Conservation (phyloP, 345 rosid genomes). For the Aurinia saxatilis region DNA sequence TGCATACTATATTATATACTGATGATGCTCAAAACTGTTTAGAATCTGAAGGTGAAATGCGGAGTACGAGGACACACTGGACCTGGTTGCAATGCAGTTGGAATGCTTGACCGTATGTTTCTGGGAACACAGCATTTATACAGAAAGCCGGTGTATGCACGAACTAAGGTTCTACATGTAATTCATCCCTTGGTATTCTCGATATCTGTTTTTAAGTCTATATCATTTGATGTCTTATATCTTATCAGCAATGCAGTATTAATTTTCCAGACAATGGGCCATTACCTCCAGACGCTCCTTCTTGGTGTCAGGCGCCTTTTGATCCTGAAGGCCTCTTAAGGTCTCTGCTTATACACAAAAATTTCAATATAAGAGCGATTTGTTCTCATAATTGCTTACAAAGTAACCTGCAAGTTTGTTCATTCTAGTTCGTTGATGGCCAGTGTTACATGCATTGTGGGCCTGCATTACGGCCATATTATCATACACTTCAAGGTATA, state of each 20-base stretch:
- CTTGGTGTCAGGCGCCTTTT: conserved; percentile 96
- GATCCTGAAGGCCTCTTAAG: conserved; percentile 92
- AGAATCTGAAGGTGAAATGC: conserved; percentile 60
- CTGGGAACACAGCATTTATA: conserved; percentile 71
- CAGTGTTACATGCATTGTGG: conserved; percentile 64
- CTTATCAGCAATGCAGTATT: conserved; percentile 63
- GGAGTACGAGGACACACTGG: conserved; percentile 67
- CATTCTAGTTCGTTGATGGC: conserved; percentile 78
- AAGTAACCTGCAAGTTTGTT: conserved; percentile 14
- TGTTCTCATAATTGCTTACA: too few relatives aligned
- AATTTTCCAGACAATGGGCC: conserved; percentile 69
- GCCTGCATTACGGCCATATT: conserved; percentile 78
- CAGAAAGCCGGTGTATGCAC: conserved; percentile 52
- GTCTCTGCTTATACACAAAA: conserved; percentile 27
- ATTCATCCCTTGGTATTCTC: background rate
- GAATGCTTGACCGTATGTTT: conserved; percentile 69
- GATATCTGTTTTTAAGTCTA: background rate
- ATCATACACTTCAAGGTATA: conserved; percentile 73
- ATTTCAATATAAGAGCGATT: background rate
- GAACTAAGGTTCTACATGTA: conserved; percentile 42
- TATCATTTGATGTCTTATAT: conserved; percentile 9
- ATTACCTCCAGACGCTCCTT: conserved; percentile 65
- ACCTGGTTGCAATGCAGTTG: conserved; percentile 83
- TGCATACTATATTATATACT: background rate
- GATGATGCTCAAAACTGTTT: background rate